A percentile compares a stretch with the other conserved stretches of the same genome.
phyloP scores from a whole-genome alignment of 2,329 filamentous ascomycete genomes.

The Scedosporium aurantiacum region DNA sequence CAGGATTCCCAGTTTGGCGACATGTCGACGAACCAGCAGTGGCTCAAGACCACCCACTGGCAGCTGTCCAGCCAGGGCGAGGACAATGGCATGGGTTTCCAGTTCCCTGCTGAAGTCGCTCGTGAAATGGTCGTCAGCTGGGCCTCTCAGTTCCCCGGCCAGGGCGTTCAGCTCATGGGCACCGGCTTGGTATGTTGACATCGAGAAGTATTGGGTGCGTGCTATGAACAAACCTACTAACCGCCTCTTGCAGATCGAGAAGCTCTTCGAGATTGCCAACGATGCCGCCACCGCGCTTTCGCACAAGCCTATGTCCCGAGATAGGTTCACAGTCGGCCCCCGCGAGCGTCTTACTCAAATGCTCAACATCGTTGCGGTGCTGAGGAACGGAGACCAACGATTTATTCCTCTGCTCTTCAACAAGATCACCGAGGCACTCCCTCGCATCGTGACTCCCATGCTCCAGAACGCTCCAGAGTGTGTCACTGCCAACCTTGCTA shows the following conservation, averaged over 20 bases:
- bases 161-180: constrained; percentile 64
- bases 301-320: constrained; percentile 46
- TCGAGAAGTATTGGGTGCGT: neutral
- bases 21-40: constrained; percentile 48
- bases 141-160: constrained; percentile 59
- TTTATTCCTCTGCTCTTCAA: constrained; percentile 67
- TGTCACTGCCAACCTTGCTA: constrained; percentile 33
- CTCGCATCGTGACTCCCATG: constrained; percentile 48
- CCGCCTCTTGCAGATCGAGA: constrained; percentile 49
- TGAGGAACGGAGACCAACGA: constrained; percentile 65
- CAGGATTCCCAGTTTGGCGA: constrained; percentile 45
- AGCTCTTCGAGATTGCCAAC: constrained; percentile 65
- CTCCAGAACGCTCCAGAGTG: constrained; percentile 45
- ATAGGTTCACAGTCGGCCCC: constrained; percentile 55
- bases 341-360: constrained; percentile 64
- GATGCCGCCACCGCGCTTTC: constrained; percentile 33
- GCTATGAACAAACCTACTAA: neutral
- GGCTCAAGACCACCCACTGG: constrained; percentile 55
- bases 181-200: constrained; percentile 53
- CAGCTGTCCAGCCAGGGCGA: constrained; percentile 36
- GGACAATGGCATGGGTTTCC: constrained; percentile 43
- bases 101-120: constrained; percentile 52
- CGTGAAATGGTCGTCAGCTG: constrained; percentile 53
- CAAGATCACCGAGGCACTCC: constrained; percentile 64
- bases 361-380: constrained; percentile 52